phyloP scores from a whole-genome alignment of 441 rosid species.

The Daphne laureola region DNA sequence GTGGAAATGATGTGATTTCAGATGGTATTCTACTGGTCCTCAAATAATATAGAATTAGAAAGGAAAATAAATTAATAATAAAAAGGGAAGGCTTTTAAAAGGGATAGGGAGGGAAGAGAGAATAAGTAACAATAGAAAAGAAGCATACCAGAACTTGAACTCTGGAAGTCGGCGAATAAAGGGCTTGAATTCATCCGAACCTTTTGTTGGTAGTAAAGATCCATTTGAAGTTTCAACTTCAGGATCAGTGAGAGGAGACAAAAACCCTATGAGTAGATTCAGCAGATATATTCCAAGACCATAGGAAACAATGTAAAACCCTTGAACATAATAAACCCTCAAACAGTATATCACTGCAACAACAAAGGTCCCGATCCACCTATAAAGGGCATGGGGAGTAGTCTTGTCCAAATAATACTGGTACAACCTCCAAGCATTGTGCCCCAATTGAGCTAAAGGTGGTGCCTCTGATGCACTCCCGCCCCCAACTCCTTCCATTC shows the following conservation, averaged over 20 bases:
- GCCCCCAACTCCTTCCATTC: conserved; percentile 76
- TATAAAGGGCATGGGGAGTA: conserved; percentile 62
- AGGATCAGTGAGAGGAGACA: conserved; percentile 93
- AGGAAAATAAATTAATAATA: no score
- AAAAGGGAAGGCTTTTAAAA: no score
- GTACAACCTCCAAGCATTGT: conserved; percentile 66
- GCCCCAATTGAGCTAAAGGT: conserved; percentile 55
- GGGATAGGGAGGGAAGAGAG: no score
- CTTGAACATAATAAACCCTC: conserved; percentile 63
- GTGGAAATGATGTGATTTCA: no score
- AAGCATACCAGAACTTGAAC: conserved; percentile 82
- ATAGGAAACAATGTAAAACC: conserved; percentile 76
- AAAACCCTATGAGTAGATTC: conserved; percentile 81
- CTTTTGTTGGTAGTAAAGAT: conserved; percentile 75
- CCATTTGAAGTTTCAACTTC: conserved; percentile 67
- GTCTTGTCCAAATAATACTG: conserved; percentile 83
- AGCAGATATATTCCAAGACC: conserved; percentile 90
- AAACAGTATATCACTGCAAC: conserved; percentile 42
- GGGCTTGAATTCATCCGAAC: conserved; percentile 95
- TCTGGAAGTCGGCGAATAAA: conserved; percentile 89
- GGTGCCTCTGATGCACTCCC: conserved; percentile 48
- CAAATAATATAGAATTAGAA: no score
- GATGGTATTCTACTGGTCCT: no score
- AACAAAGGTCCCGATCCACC: conserved; percentile 78
- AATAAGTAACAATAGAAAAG: background rate